A percentile compares a stretch with the other conserved stretches of the same genome.
Evolutionary conservation across 352 stramenopile species (phyloP).

Genomic region (Phytophthora tentaculata): DNA sequence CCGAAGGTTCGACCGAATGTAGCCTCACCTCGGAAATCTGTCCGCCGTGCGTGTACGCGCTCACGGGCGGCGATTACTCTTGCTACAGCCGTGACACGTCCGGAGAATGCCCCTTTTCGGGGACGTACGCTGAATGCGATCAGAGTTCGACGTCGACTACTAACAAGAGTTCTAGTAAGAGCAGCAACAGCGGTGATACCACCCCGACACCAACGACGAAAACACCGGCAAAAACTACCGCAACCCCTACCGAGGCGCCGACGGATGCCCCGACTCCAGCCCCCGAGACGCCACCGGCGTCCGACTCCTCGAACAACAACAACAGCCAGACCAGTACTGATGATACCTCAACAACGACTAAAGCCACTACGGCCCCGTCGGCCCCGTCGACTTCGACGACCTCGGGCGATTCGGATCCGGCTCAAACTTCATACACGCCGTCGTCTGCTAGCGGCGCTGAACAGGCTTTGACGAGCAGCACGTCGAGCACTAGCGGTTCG

Average conservation of each 20-base stretch:
- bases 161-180: constrained; percentile 13
- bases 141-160: constrained; percentile 9
- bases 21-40: constrained; percentile 47
- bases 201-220: constrained; percentile 11
- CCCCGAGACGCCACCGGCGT: constrained; percentile 1
- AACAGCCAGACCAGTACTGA: constrained; percentile 12
- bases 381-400: constrained; percentile 1
- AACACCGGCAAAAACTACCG: constrained; percentile 17
- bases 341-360: constrained; percentile 2
- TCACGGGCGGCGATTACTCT: constrained; percentile 63
- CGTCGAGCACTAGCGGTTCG: constrained; percentile 17
- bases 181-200: constrained; percentile 6
- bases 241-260: constrained; percentile 1
- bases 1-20: constrained; percentile 63
- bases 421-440: constrained; percentile 13
- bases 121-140: constrained; percentile 37
- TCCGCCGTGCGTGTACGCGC: constrained; percentile 72
- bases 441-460: constrained; percentile 1
- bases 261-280: constrained; percentile 3
- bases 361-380: background rate
- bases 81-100: constrained; percentile 60
- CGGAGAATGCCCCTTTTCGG: constrained; percentile 32
- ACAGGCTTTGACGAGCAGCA: constrained; percentile 20
- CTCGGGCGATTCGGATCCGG: constrained; percentile 1
- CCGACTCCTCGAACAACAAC: constrained; percentile 3